Evolutionary conservation across 1,139 yeast genomes (phyloP).

Genomic region (Fermentozyma sake): DNA sequence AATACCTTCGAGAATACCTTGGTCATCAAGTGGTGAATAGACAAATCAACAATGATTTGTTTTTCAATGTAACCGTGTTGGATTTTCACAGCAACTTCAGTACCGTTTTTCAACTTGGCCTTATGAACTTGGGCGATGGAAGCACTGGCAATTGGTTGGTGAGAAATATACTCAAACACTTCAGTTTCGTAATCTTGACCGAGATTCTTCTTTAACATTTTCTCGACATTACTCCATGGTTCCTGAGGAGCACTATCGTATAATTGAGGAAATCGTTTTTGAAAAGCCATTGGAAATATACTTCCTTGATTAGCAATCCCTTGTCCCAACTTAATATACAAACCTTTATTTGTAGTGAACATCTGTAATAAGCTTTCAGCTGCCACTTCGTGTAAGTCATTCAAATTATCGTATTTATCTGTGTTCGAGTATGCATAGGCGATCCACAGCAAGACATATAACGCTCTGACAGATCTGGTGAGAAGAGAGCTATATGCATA

Average conservation of each 20-base stretch:
- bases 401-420: constrained; percentile 34
- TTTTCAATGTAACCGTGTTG: constrained; percentile 59
- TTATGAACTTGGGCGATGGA: constrained; percentile 71
- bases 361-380: constrained; percentile 53
- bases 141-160: constrained; percentile 62
- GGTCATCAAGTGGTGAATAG: constrained; percentile 52
- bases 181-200: constrained; percentile 43
- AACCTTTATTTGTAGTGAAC: constrained; percentile 58
- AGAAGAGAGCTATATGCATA: constrained; percentile 44
- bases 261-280: constrained; percentile 47
- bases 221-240: constrained; percentile 51
- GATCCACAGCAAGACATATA: constrained; percentile 44
- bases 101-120: constrained; percentile 47
- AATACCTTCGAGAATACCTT: constrained; percentile 54
- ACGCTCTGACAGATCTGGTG: constrained; percentile 49
- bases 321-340: constrained; percentile 74
- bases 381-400: constrained; percentile 55
- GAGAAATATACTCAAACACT: constrained; percentile 45
- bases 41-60: constrained; percentile 56
- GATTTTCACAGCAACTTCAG: constrained; percentile 61
- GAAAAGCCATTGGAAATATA: constrained; percentile 61
- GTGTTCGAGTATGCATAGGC: constrained; percentile 60
- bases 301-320: constrained; percentile 69
- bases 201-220: constrained; percentile 39
- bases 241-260: constrained; percentile 74